Conservation (phyloP, 108 stramenopile genomes). For the Stephanodiscus triporus region DNA sequence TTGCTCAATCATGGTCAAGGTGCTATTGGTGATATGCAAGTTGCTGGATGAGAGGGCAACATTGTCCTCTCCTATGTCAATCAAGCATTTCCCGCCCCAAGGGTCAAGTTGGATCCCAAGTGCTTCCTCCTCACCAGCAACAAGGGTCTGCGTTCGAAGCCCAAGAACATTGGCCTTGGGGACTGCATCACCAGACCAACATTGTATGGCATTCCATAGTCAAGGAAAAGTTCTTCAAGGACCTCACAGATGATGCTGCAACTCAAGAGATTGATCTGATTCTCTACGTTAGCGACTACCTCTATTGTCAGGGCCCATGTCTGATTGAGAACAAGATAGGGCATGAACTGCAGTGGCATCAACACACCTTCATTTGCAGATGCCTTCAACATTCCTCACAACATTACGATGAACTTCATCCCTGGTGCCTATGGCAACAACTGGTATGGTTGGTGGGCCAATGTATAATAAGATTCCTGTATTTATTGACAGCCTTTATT, state of each 20-base stretch:
- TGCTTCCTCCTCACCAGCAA: constrained; percentile 19
- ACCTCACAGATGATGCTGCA: constrained; percentile 7
- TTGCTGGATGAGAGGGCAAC: constrained; percentile 20
- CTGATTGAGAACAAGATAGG: constrained; percentile 18
- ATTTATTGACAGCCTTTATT: no score
- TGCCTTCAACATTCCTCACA: not conserved
- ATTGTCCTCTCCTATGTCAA: constrained; percentile 12
- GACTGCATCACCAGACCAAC: constrained; percentile 2
- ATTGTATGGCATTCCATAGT: constrained; percentile 33
- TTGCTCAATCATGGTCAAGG: constrained; percentile 12
- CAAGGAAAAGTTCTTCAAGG: constrained; percentile 26
- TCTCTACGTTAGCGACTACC: constrained; percentile 29
- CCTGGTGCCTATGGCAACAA: constrained; percentile 30
- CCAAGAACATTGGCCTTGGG: constrained; percentile 25
- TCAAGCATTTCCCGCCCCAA: constrained; percentile 10
- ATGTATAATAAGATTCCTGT: not conserved
- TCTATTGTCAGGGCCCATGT: constrained; percentile 36
- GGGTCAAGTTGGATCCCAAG: constrained; percentile 19
- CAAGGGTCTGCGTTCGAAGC: constrained; percentile 26
- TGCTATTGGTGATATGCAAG: not conserved
- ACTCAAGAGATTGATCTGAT: constrained; percentile 14
- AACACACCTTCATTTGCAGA: constrained; percentile 8
- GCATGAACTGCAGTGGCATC: constrained; percentile 22
- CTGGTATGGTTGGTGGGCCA: constrained; percentile 36
- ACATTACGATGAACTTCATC: constrained; percentile 28